A percentile compares a stretch with the other conserved stretches of the same genome.
Evolutionary conservation across 441 rosid species (phyloP).

Genomic region (Arabidopsis hybrid): DNA sequence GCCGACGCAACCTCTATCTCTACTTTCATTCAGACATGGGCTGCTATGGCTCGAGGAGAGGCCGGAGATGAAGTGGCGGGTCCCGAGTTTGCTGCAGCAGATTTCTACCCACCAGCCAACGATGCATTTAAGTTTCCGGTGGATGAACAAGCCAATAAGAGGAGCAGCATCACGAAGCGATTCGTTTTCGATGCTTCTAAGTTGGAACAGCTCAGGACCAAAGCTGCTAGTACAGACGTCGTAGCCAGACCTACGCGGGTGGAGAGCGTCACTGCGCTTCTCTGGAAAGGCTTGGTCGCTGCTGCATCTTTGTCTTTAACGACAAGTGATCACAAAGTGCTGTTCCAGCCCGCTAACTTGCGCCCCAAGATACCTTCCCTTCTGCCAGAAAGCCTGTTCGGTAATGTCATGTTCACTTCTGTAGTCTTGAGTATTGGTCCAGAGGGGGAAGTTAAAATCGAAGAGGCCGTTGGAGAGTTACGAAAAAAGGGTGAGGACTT

Average conservation of each 20-base stretch:
- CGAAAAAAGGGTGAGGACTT: background rate
- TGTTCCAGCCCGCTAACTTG: background rate
- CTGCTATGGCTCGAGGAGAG: conserved; percentile 40
- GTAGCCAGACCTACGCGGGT: background rate
- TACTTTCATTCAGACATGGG: conserved; percentile 57
- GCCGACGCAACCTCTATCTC: conserved; percentile 59
- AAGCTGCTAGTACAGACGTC: background rate
- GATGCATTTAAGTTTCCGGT: background rate
- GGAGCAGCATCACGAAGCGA: background rate
- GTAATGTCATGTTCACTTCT: background rate
- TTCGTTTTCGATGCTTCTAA: background rate
- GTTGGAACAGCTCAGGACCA: background rate
- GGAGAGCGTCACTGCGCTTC: background rate
- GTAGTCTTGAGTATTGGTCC: background rate
- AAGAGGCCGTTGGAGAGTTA: background rate
- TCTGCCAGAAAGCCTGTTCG: background rate
- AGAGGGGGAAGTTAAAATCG: background rate
- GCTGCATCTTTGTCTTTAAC: background rate
- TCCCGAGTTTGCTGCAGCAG: conserved; percentile 7
- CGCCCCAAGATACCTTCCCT: background rate
- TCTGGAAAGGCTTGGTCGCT: background rate
- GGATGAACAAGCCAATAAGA: background rate
- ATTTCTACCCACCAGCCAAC: conserved; percentile 32
- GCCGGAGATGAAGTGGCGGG: background rate
- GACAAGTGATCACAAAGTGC: background rate